These are phyloP conservation scores for Ustilago hordei DNA, from an alignment of 1,284 basidiomycete genomes.

Conservation along the genomic window DNA sequence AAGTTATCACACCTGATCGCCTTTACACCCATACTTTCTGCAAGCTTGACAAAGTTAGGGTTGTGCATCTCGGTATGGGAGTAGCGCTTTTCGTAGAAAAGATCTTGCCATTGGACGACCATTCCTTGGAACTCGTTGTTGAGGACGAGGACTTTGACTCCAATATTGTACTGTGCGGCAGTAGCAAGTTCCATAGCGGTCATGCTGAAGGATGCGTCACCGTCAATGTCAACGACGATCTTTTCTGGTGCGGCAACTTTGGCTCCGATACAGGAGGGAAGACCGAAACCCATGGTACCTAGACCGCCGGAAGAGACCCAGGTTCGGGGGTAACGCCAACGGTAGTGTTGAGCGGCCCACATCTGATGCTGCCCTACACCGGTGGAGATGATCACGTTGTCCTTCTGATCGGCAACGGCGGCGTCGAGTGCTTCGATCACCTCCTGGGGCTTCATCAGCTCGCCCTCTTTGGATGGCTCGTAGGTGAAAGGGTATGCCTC, in stretches of 20 bases:
- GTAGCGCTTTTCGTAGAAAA: constrained; percentile 94
- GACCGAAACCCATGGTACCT: constrained; percentile 93
- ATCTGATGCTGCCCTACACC: constrained; percentile 99
- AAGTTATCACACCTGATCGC: constrained; percentile 81
- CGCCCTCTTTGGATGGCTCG: constrained; percentile 76
- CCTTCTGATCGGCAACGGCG: constrained; percentile 78
- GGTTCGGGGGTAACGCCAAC: constrained; percentile 87
- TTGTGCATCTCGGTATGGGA: constrained; percentile 94
- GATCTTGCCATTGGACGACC: constrained; percentile 98
- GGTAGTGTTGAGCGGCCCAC: constrained; percentile 96
- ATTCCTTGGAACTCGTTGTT: constrained; percentile 77
- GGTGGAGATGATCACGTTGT: constrained; percentile 87
- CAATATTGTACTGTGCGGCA: constrained; percentile 88
- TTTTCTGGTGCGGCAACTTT: constrained; percentile 95
- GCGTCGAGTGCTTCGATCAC: constrained; percentile 90
- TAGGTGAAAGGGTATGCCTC: constrained; percentile 89
- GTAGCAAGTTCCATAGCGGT: constrained; percentile 98
- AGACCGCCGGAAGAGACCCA: constrained; percentile 98
- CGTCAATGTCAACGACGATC: constrained; percentile 94
- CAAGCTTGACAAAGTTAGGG: constrained; percentile 91
- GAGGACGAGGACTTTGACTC: constrained; percentile 80
- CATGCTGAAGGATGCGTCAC: constrained; percentile 96
- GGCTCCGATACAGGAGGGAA: constrained; percentile 92
- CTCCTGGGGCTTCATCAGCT: constrained; percentile 93
- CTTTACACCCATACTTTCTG: constrained; percentile 89